phyloP scores from a whole-genome alignment of 192 early-diverging fungal genomes.

The Backusella tarrabulga region DNA sequence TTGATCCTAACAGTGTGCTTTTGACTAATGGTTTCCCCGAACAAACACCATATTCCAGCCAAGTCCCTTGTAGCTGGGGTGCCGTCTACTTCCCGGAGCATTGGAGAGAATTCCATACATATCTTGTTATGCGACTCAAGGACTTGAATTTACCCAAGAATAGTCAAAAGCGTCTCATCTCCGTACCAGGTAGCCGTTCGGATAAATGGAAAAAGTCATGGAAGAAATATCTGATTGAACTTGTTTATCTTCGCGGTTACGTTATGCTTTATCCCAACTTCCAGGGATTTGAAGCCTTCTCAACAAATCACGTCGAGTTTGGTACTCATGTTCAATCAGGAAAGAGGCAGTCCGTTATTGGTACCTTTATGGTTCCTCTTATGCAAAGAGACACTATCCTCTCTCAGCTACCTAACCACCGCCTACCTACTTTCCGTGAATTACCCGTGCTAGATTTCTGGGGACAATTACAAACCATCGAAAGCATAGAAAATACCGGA shows the following conservation, averaged over 20 bases:
- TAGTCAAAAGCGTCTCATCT: slow-evolving; percentile 39
- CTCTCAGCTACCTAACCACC: slow-evolving; percentile 48
- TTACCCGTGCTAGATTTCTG: slow-evolving; percentile 56
- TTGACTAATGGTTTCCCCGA: slow-evolving; percentile 41
- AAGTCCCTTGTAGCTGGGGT: slow-evolving; percentile 65
- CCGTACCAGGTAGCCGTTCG: slow-evolving; percentile 50
- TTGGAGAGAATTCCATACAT: slow-evolving; percentile 60
- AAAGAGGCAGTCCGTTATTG: slow-evolving; percentile 35
- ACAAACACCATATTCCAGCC: slow-evolving; percentile 51
- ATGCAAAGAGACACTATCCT: slow-evolving; percentile 50
- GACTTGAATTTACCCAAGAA: slow-evolving; percentile 40
- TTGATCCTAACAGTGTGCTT: slow-evolving; percentile 48
- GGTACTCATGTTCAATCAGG: slow-evolving; percentile 56
- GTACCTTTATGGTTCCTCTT: slow-evolving; percentile 53
- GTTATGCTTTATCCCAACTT: slow-evolving; percentile 66
- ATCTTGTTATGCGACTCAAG: slow-evolving; percentile 45
- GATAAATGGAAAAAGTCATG: slow-evolving; percentile 62
- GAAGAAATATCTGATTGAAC: slow-evolving; percentile 61
- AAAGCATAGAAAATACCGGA: slow-evolving; percentile 42
- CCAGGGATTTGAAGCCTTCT: slow-evolving; percentile 53
- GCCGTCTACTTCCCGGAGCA: slow-evolving; percentile 62
- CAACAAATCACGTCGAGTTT: slow-evolving; percentile 61
- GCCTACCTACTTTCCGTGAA: slow-evolving; percentile 41
- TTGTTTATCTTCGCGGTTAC: slow-evolving; percentile 59
- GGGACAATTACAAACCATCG: slow-evolving; percentile 47